Evolutionary conservation across 768 basidiomycete genomes (phyloP).

Genomic region (Mrakia hoshinonis): DNA sequence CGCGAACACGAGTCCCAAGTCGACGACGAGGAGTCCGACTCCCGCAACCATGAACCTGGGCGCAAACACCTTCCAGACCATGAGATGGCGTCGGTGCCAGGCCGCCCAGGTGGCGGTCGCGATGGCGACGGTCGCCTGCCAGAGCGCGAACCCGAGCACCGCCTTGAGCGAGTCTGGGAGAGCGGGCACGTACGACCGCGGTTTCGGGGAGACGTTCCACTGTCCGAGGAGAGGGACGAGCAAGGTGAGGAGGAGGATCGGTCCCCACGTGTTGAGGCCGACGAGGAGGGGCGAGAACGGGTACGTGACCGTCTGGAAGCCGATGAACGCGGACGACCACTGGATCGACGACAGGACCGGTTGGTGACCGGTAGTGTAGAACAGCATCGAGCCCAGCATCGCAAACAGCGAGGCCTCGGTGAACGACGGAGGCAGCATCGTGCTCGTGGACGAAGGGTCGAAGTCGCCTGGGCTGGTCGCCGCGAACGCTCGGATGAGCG

Average conservation of each 20-base stretch:
- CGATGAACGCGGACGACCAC: constrained; percentile 88
- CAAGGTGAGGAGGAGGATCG: constrained; percentile 57
- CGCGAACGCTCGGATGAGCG: constrained; percentile 36
- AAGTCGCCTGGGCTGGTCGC: constrained; percentile 46
- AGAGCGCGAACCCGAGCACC: constrained; percentile 41
- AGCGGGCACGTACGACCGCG: constrained; percentile 36
- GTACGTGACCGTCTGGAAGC: constrained; percentile 59
- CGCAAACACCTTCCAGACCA: constrained; percentile 99
- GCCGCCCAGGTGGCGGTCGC: constrained; percentile 31
- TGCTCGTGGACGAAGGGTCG: constrained; percentile 48
- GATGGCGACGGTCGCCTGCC: constrained; percentile 15
- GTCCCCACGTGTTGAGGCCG: constrained; percentile 66
- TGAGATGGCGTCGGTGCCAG: constrained; percentile 61
- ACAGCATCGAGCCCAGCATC: constrained; percentile 64
- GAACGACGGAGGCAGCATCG: constrained; percentile 46
- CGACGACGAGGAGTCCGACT: constrained; percentile 57
- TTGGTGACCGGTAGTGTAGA: constrained; percentile 88
- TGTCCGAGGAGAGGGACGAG: constrained; percentile 63
- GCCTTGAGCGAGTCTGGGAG: constrained; percentile 40
- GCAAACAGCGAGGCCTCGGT: constrained; percentile 64
- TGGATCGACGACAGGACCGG: constrained; percentile 79
- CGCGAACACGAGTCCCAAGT: constrained; percentile 58
- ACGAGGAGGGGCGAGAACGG: constrained; percentile 68
- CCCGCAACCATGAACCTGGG: constrained; percentile 83
- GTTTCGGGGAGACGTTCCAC: constrained; percentile 71